These are phyloP conservation scores for Pyracantha coccinea DNA, from an alignment of 331 rosid species.

Conservation along the genomic window DNA sequence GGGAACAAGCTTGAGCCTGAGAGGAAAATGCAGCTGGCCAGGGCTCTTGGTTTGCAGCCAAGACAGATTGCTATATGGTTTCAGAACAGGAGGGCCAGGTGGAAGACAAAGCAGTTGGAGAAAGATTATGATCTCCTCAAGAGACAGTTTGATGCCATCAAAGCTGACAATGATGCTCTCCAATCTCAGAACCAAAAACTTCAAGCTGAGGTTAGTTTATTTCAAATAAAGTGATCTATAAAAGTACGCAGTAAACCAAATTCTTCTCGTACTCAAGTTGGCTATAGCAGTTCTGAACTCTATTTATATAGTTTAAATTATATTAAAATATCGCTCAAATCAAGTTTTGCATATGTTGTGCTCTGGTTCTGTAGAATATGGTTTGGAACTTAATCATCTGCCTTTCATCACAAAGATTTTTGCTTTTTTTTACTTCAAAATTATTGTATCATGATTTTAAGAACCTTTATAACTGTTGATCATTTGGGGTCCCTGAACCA, in stretches of 20 bases:
- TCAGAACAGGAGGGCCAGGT: conserved; percentile 94
- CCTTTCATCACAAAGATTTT: conserved; percentile 3
- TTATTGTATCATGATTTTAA: conserved; percentile 23
- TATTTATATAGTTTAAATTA: not conserved
- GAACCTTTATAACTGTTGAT: conserved; percentile 12
- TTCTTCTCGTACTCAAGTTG: not conserved
- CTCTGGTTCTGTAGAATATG: conserved; percentile 17
- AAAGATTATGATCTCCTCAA: conserved; percentile 91
- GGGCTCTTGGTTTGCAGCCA: conserved; percentile 91
- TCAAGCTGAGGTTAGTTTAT: conserved; percentile 57
- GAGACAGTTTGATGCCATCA: conserved; percentile 76
- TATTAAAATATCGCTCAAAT: not conserved
- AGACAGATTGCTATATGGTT: conserved; percentile 99
- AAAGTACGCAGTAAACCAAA: not conserved
- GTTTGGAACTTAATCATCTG: conserved; percentile 22
- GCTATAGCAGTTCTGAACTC: not conserved
- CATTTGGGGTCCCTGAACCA: conserved; percentile 8
- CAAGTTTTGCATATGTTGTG: conserved; percentile 7
- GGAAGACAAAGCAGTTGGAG: conserved; percentile 98
- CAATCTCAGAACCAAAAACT: conserved; percentile 83
- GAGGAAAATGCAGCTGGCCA: conserved; percentile 96
- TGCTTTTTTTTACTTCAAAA: conserved; percentile 26
- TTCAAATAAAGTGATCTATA: not conserved
- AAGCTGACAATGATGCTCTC: conserved; percentile 78
- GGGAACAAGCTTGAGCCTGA: conserved; percentile 99